Evolutionary conservation across 2,329 filamentous ascomycete genomes (phyloP).

Genomic region (Furcasterigmium furcatum): DNA sequence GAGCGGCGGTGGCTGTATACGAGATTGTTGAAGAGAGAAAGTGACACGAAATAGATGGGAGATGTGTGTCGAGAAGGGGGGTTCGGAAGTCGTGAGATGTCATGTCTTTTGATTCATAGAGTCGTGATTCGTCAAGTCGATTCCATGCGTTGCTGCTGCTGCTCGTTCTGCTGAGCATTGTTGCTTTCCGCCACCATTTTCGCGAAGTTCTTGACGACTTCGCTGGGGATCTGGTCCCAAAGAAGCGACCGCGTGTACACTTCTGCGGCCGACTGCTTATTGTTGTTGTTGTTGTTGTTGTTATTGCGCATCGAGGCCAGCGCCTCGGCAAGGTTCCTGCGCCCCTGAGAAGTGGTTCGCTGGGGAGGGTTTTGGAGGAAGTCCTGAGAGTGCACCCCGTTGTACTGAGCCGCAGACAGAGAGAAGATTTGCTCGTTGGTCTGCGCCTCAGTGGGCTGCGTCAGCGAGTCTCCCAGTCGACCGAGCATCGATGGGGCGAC

Average conservation of each 20-base stretch:
- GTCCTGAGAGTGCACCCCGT: conserved; percentile 73
- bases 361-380: conserved; percentile 59
- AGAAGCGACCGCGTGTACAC: conserved; percentile 90
- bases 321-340: conserved; percentile 75
- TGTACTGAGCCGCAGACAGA: conserved; percentile 84
- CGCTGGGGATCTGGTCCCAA: conserved; percentile 89
- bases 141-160: conserved; percentile 35
- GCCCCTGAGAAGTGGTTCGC: conserved; percentile 57
- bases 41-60: conserved; percentile 9
- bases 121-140: conserved; percentile 27
- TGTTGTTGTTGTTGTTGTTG: conserved; percentile 48
- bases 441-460: conserved; percentile 77
- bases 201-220: conserved; percentile 89
- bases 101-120: conserved; percentile 4
- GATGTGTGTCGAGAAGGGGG: conserved; percentile 5
- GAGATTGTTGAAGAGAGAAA: conserved; percentile 4
- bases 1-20: conserved; percentile 25
- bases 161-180: conserved; percentile 37
- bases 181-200: conserved; percentile 82
- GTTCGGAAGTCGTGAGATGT: conserved; percentile 5
- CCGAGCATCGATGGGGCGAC: conserved; percentile 60
- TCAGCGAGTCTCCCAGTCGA: conserved; percentile 65
- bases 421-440: conserved; percentile 85
- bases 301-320: conserved; percentile 73
- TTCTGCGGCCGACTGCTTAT: conserved; percentile 74